Conservation (phyloP, 1,284 basidiomycete species). For the Malassezia obtusa region DNA sequence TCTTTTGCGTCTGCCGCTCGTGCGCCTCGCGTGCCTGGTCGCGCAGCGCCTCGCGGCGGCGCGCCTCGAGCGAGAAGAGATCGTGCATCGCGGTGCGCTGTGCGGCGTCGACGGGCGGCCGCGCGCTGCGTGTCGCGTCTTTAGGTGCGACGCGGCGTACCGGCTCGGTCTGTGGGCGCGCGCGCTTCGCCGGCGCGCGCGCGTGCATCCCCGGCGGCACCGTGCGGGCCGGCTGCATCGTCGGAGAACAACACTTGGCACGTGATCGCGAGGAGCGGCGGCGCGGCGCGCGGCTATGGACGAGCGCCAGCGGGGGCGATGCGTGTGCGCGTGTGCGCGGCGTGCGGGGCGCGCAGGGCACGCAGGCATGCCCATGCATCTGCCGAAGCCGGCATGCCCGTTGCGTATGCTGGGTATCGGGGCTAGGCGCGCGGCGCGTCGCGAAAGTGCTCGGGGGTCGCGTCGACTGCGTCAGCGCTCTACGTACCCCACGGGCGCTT, state of each 20-base stretch:
- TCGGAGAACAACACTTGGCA: conserved; percentile 12
- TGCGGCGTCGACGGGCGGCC: neutral
- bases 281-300: too few species aligned
- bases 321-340: neutral
- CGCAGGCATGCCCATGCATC: too few species aligned
- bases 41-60: conserved; percentile 30
- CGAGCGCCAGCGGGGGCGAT: neutral
- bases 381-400: too few species aligned
- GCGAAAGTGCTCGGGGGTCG: neutral
- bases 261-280: neutral
- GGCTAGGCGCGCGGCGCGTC: neutral
- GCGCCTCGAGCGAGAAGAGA: conserved; percentile 33
- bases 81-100: conserved; percentile 23
- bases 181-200: conserved; percentile 1
- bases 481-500: conserved; percentile 18
- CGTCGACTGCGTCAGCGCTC: neutral
- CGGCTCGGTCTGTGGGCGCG: neutral
- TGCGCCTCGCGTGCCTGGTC: conserved; percentile 28
- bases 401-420: too few species aligned
- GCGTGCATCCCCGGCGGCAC: neutral
- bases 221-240: neutral
- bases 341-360: neutral
- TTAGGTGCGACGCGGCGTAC: too few species aligned
- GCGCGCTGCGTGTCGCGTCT: neutral
- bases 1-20: conserved; percentile 19